These are phyloP conservation scores for Setomelanomma holmii DNA, from an alignment of 2,329 filamentous ascomycete genomes.

Conservation along the genomic window DNA sequence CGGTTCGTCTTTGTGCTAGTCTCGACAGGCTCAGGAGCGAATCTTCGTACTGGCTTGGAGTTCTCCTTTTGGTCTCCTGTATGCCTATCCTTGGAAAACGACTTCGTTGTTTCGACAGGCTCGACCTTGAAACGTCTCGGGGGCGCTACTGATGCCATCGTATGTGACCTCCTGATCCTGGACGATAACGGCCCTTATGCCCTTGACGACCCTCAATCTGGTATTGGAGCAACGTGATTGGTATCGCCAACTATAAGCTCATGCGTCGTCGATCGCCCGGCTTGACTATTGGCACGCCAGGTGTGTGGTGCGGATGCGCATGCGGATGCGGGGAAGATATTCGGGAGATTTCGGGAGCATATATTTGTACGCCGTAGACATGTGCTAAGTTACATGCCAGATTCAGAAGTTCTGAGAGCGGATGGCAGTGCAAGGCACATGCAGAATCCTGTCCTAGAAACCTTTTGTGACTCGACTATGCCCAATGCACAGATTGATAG, in stretches of 20 bases:
- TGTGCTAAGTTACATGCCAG: slow-evolving; percentile 1
- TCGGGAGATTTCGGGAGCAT: slow-evolving; percentile 28
- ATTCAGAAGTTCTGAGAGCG: slow-evolving; percentile 8
- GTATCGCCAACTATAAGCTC: slow-evolving; percentile 18
- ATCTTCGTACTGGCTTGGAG: slow-evolving; percentile 35
- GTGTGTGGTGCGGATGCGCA: slow-evolving; percentile 30
- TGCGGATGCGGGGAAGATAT: slow-evolving; percentile 30
- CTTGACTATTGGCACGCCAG: slow-evolving; percentile 26
- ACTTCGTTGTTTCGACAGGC: slow-evolving; percentile 43
- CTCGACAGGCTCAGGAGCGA: slow-evolving; percentile 42
- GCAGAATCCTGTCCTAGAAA: not conserved
- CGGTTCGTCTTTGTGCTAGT: slow-evolving; percentile 34
- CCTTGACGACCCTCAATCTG: slow-evolving; percentile 6
- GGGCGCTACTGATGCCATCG: slow-evolving; percentile 41
- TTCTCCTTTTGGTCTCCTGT: slow-evolving; percentile 58
- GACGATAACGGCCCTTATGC: slow-evolving; percentile 9
- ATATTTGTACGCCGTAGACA: slow-evolving; percentile 11
- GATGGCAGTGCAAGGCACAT: not conserved
- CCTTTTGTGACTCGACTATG: not conserved
- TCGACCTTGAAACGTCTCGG: slow-evolving; percentile 48
- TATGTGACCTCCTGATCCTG: slow-evolving; percentile 9
- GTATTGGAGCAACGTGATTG: slow-evolving; percentile 24
- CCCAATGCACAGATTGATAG: not conserved
- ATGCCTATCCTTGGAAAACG: slow-evolving; percentile 67
- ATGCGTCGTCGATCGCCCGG: slow-evolving; percentile 24